Evolutionary conservation across 2,329 filamentous ascomycete species (phyloP).

Genomic region (Beauveria sp.): DNA sequence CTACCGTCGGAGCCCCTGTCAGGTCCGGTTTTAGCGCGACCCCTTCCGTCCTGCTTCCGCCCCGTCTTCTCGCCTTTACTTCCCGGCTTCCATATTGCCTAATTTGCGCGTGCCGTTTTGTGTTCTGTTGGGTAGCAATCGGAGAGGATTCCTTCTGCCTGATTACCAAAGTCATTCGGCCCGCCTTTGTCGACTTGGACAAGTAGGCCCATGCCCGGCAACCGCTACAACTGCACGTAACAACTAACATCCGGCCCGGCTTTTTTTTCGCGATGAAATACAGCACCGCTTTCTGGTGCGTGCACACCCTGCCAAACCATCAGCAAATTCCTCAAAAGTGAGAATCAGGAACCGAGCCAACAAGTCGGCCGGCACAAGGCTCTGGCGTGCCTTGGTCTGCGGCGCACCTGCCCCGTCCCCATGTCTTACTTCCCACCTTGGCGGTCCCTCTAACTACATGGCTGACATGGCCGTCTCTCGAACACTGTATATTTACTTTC

Average conservation of each 20-base stretch:
- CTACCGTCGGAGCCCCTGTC: not conserved
- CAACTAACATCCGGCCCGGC: not conserved
- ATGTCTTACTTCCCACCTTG: too few species aligned
- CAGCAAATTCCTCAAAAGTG: too few species aligned
- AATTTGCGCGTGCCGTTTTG: not conserved
- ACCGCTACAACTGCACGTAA: not conserved
- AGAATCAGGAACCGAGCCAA: too few species aligned
- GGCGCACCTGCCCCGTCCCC: too few species aligned
- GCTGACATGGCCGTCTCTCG: too few species aligned
- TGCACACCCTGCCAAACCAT: not conserved
- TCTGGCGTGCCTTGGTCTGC: too few species aligned
- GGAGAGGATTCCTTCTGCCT: not conserved
- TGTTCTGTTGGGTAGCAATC: not conserved
- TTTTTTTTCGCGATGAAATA: not conserved
- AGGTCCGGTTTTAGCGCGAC: not conserved
- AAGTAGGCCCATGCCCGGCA: not conserved
- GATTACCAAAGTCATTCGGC: not conserved
- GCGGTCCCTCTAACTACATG: too few species aligned
- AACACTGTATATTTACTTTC: not conserved
- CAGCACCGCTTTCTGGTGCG: not conserved
- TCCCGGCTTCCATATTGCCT: not conserved
- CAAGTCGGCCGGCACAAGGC: too few species aligned
- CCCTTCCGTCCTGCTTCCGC: not conserved
- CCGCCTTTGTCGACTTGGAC: not conserved
- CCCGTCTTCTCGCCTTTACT: not conserved